Conservation (phyloP, 2,329 filamentous ascomycete species). For the Laburnicola sp. region DNA sequence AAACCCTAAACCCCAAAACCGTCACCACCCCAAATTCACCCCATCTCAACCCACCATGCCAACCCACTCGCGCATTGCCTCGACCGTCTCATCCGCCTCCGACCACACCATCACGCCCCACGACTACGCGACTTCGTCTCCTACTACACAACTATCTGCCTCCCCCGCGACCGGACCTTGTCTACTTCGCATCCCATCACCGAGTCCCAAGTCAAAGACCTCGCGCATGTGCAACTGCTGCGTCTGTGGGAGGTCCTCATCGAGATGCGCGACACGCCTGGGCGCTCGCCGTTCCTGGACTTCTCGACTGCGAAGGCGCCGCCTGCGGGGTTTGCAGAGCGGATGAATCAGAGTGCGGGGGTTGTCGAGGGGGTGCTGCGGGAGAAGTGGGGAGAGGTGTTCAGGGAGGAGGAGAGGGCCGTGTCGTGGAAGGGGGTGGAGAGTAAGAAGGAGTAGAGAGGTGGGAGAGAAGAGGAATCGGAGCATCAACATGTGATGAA, state of each 20-base stretch:
- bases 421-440: too few relatives aligned
- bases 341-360: background rate
- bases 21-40: too few relatives aligned
- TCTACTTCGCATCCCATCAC: background rate
- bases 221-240: background rate
- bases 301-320: background rate
- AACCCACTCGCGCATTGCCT: too few relatives aligned
- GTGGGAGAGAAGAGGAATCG: too few relatives aligned
- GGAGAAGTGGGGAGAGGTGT: background rate
- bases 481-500: too few relatives aligned
- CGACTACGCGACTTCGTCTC: background rate
- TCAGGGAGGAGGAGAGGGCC: too few relatives aligned
- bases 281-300: background rate
- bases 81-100: too few relatives aligned
- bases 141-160: background rate
- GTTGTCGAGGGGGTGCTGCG: background rate
- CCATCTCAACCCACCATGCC: too few relatives aligned
- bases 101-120: too few relatives aligned
- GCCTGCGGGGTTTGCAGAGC: background rate
- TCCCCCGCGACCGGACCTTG: background rate
- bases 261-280: background rate
- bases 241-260: background rate
- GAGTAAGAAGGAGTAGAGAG: too few relatives aligned
- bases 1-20: too few relatives aligned
- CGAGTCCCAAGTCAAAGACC: background rate